Evolutionary conservation across 768 basidiomycete genomes (phyloP).

Genomic region (Rhizopogon vulgaris): DNA sequence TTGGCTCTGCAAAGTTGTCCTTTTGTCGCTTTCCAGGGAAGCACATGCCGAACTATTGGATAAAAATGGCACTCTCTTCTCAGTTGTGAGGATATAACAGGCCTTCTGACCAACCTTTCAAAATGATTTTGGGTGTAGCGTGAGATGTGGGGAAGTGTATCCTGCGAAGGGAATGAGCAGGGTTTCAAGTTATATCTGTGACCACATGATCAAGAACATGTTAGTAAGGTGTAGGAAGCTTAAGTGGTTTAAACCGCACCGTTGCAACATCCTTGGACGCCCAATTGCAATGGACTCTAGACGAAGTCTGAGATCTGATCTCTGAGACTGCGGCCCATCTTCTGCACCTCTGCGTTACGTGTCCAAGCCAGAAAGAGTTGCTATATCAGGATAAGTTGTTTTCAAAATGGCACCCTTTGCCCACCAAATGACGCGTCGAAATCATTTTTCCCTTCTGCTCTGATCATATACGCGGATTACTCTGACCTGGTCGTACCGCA

Average conservation of each 20-base stretch:
- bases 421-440: not conserved
- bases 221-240: not conserved
- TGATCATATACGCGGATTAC: too few species aligned
- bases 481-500: too few species aligned
- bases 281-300: not conserved
- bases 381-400: not conserved
- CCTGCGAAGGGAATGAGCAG: conserved; percentile 6
- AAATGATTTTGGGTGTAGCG: conserved; percentile 12
- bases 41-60: conserved; percentile 24
- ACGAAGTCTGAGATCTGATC: not conserved
- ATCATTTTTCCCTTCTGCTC: not conserved
- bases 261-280: conserved; percentile 1
- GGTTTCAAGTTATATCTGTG: not conserved
- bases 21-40: conserved; percentile 34
- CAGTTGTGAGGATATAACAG: conserved; percentile 8
- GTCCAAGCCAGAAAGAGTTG: not conserved
- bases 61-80: not conserved
- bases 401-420: not conserved
- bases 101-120: not conserved
- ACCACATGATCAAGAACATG: conserved; percentile 13
- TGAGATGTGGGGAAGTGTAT: conserved; percentile 15
- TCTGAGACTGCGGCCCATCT: too few species aligned
- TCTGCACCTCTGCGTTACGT: not conserved
- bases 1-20: conserved; percentile 25
- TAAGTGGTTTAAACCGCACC: conserved; percentile 1